phyloP scores from a whole-genome alignment of 1,139 yeast species.

The Kluyveromyces sp. region DNA sequence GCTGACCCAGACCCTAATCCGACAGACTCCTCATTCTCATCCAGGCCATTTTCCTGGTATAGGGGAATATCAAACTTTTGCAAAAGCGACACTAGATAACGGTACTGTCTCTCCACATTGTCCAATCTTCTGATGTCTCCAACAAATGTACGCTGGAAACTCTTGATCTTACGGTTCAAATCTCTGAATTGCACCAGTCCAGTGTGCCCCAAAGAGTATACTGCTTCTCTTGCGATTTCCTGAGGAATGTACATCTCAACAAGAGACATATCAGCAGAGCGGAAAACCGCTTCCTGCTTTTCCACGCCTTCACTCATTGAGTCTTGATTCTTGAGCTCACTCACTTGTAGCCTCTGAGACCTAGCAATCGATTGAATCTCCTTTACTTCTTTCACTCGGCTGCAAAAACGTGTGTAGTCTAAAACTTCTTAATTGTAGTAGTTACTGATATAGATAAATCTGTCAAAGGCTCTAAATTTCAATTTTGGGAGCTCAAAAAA shows the following conservation, averaged over 20 bases:
- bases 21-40: slow-evolving; percentile 9
- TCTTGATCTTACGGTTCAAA: slow-evolving; percentile 65
- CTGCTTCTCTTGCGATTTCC: slow-evolving; percentile 83
- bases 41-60: slow-evolving; percentile 31
- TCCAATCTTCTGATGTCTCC: slow-evolving; percentile 67
- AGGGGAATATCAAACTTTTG: slow-evolving; percentile 43
- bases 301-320: slow-evolving; percentile 11
- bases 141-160: slow-evolving; percentile 84
- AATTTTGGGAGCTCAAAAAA: too few relatives aligned
- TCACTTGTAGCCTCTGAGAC: too few relatives aligned
- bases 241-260: slow-evolving; percentile 89
- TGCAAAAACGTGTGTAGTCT: too few relatives aligned
- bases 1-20: slow-evolving; percentile 9
- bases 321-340: too few relatives aligned
- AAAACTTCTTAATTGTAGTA: too few relatives aligned
- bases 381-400: background rate
- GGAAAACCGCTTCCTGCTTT: slow-evolving; percentile 62
- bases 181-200: slow-evolving; percentile 89
- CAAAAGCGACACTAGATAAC: slow-evolving; percentile 38
- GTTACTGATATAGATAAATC: too few relatives aligned
- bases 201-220: slow-evolving; percentile 68
- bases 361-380: background rate
- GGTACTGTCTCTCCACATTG: slow-evolving; percentile 52
- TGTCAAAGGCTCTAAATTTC: too few relatives aligned
- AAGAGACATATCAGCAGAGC: slow-evolving; percentile 91